Evolutionary conservation across 768 basidiomycete species (phyloP), one percentile per base, ranked within the genome.

Genomic region (Hebeloma cylindrosporum): DNA sequence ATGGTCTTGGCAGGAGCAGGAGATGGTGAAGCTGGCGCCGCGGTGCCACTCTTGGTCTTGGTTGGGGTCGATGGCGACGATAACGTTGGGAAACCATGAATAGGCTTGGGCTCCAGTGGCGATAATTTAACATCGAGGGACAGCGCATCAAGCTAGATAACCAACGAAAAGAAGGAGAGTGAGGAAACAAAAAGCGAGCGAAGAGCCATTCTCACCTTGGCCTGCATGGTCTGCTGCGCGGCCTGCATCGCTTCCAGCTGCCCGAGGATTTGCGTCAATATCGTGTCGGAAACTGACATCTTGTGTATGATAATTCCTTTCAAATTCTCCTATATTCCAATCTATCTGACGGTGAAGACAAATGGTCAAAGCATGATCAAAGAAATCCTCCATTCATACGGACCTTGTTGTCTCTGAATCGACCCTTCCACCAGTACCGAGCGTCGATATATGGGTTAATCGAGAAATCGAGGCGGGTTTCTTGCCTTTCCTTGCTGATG

Each of bases 191-290:
- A 16, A 11, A 6, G 18, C 25, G 10, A 0, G 16, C 36, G n/a
- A 29, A 33, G 13, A 47, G n/a, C n/a, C n/a, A n/a, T n/a, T n/a
- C 52, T 30, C 52, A 90, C 88, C 75, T 93, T 88, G 17, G 85
- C 82, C 53, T 89, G 85, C 57, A 92, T 70, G 0, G 80, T 74
- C 63, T 89, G 85, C 60, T 92, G 88, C 37, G 80, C 80, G 36
- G 83, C 65, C 61, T 88, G 84, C 57, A 93, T 71, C 3, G 78
- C 70, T 53, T 85, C 74, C 41, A 93, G 77, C 65, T 85, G 83
- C 5, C 70, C 66, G 7, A 91, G 72, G 43, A 93, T 91, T 62
- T 90, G 85, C 0, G 76, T 74, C 36, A 93, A 69, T 5, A 83
- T 63, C 9, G 81, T 79, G 47, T 87, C 83, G 39, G 76, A 69